A percentile compares a stretch with the other conserved stretches of the same genome.
These are phyloP conservation scores for Cucurbita argyrosperma DNA, from an alignment of 306 rosid genomes.

Conservation along the genomic window DNA sequence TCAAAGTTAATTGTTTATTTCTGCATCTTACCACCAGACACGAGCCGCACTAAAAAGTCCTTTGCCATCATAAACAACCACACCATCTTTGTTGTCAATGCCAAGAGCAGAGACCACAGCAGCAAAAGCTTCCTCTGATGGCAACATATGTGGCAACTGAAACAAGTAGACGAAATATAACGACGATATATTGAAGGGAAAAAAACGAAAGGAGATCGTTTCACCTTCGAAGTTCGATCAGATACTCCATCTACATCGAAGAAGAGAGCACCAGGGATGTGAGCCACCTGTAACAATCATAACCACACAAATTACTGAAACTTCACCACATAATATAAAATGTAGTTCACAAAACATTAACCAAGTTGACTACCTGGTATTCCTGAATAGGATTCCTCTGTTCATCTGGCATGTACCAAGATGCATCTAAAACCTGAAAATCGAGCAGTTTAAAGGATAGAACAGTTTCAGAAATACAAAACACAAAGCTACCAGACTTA, in stretches of 20 bases:
- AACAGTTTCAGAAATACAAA: background rate
- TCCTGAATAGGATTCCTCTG: constrained; percentile 94
- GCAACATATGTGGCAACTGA: constrained; percentile 98
- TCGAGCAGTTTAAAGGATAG: background rate
- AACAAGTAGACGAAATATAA: constrained; percentile 5
- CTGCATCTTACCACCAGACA: constrained; percentile 84
- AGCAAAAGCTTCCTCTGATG: constrained; percentile 93
- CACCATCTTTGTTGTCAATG: constrained; percentile 59
- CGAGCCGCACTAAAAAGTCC: constrained; percentile 98
- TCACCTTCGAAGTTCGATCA: constrained; percentile 57
- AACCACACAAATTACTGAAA: background rate
- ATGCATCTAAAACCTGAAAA: constrained; percentile 81
- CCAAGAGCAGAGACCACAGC: constrained; percentile 95
- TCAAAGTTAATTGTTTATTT: constrained; percentile 3
- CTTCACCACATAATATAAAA: background rate
- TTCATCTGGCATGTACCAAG: constrained; percentile 99
- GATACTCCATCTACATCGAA: constrained; percentile 92
- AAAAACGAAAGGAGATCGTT: constrained; percentile 12
- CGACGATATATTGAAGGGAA: background rate
- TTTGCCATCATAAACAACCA: constrained; percentile 91
- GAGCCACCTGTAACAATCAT: constrained; percentile 66
- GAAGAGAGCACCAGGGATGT: constrained; percentile 95
- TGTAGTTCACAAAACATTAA: background rate
- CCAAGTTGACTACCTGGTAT: constrained; percentile 48
- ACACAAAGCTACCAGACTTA: background rate